Evolutionary conservation across 2,329 filamentous ascomycete genomes (phyloP).

Genomic region (Byssochlamys sp.): DNA sequence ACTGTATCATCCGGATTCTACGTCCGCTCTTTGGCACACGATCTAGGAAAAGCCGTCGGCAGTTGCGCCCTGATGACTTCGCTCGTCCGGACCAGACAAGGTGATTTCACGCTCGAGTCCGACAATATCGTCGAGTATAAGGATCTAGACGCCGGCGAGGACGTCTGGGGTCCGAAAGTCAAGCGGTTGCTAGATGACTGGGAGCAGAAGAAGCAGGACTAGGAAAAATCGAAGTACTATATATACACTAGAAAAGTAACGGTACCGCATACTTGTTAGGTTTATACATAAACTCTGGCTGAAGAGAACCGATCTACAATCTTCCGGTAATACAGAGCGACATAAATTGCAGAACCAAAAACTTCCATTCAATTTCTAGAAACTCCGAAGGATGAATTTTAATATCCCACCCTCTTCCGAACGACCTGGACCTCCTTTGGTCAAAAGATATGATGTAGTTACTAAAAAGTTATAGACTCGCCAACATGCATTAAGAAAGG

Average conservation of each 20-base stretch:
- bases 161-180: constrained; percentile 72
- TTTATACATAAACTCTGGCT: neutral
- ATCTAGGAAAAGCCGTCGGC: constrained; percentile 71
- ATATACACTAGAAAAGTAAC: neutral
- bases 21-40: constrained; percentile 84
- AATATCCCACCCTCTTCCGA: neutral
- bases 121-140: constrained; percentile 67
- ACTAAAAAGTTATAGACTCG: neutral
- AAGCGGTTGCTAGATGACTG: constrained; percentile 46
- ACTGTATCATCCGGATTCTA: constrained; percentile 95
- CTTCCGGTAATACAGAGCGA: neutral
- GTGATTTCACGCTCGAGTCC: constrained; percentile 62
- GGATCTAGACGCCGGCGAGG: constrained; percentile 66
- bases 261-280: neutral
- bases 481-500: neutral
- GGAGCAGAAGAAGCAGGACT: constrained; percentile 29
- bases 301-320: neutral
- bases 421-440: neutral
- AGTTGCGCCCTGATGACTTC: constrained; percentile 81
- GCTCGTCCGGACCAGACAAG: constrained; percentile 71
- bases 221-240: neutral
- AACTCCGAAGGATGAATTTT: neutral
- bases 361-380: neutral
- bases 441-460: neutral
- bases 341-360: neutral